phyloP scores from a whole-genome alignment of 495 filamentous ascomycete genomes.

The Cercophora samala region DNA sequence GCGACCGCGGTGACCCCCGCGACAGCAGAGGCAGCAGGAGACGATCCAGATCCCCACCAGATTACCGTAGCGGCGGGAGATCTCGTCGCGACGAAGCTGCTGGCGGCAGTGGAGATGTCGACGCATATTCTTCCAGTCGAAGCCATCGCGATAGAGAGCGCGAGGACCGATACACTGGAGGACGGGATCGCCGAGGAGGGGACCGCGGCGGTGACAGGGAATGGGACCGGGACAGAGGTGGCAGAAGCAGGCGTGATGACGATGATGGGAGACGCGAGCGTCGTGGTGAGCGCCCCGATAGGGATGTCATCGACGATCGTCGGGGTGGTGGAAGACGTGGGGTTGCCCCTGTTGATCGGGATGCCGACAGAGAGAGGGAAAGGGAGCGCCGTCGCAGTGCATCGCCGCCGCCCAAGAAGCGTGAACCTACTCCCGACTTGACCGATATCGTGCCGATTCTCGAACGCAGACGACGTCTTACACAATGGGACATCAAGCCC shows the following conservation, averaged over 20 bases:
- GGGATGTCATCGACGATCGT: constrained; percentile 41
- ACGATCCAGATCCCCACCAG: constrained; percentile 66
- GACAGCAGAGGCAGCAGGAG: constrained; percentile 59
- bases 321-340: constrained; percentile 49
- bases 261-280: constrained; percentile 46
- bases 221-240: constrained; percentile 36
- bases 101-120: constrained; percentile 59
- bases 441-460: constrained; percentile 76
- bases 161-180: constrained; percentile 73
- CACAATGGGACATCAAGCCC: constrained; percentile 99
- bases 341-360: constrained; percentile 52
- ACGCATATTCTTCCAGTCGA: constrained; percentile 85
- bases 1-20: constrained; percentile 39
- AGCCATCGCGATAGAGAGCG: constrained; percentile 88
- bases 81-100: constrained; percentile 53
- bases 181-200: constrained; percentile 53
- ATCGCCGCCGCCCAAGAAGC: constrained; percentile 79
- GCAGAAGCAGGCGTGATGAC: constrained; percentile 44
- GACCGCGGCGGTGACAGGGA: constrained; percentile 63
- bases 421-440: constrained; percentile 92
- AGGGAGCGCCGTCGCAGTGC: constrained; percentile 68
- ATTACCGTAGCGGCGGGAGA: constrained; percentile 50
- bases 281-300: constrained; percentile 40
- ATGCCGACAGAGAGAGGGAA: constrained; percentile 46
- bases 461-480: constrained; percentile 82